These are phyloP conservation scores for Fusarium incarnatum DNA, from an alignment of 2,329 filamentous ascomycete genomes.

Conservation along the genomic window DNA sequence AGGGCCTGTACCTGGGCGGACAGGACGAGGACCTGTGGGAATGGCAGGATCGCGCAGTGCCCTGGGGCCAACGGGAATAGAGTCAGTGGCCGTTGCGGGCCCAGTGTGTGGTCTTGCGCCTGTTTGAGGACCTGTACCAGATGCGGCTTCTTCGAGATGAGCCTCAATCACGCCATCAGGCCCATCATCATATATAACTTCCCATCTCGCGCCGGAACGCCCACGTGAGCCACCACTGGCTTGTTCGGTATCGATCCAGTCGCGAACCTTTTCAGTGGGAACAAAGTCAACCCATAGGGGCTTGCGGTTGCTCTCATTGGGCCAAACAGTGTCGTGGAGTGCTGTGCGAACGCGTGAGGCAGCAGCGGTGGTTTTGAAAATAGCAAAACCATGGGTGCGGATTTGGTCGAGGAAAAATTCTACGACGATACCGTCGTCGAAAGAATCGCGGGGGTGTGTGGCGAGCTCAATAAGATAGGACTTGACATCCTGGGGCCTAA, in stretches of 20 bases:
- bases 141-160: conserved; percentile 57
- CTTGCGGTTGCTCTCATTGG: conserved; percentile 86
- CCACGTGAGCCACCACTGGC: conserved; percentile 54
- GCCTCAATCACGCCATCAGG: conserved; percentile 67
- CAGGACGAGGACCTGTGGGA: conserved; percentile 55
- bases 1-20: conserved; percentile 50
- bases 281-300: conserved; percentile 91
- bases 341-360: conserved; percentile 81
- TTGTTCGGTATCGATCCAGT: conserved; percentile 80
- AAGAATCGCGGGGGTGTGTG: conserved; percentile 63
- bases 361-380: conserved; percentile 74
- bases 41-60: conserved; percentile 40
- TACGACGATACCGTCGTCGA: conserved; percentile 66
- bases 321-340: conserved; percentile 86
- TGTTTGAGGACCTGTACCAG: conserved; percentile 34
- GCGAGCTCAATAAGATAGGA: conserved; percentile 78
- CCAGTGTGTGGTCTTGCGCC: conserved; percentile 30
- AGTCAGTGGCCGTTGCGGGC: conserved; percentile 46
- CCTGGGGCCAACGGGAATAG: conserved; percentile 55
- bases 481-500: conserved; percentile 75
- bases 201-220: conserved; percentile 68
- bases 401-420: conserved; percentile 86
- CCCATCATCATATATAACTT: conserved; percentile 75
- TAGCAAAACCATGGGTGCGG: conserved; percentile 86
- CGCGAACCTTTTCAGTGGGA: conserved; percentile 76